Evolutionary conservation across 2,329 filamentous ascomycete species (phyloP).

Genomic region (Monilinia fructicola): DNA sequence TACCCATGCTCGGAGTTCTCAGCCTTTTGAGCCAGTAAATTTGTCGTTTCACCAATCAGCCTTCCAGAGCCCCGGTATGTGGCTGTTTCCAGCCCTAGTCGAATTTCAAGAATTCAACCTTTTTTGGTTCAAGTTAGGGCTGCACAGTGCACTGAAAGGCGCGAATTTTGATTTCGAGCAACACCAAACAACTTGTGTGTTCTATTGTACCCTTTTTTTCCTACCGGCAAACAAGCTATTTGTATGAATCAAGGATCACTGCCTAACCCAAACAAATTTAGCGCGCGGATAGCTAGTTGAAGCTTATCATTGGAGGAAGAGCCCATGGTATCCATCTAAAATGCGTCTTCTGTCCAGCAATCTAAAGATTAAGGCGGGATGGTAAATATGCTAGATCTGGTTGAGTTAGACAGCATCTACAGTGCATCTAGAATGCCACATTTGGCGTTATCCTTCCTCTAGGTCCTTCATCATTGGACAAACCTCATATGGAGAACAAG

Average conservation of each 20-base stretch:
- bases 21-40: slow-evolving; percentile 5
- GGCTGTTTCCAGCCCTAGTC: background rate
- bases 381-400: background rate
- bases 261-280: background rate
- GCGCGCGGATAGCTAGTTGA: background rate
- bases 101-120: background rate
- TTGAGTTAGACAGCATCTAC: background rate
- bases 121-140: background rate
- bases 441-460: background rate
- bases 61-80: slow-evolving; percentile 16
- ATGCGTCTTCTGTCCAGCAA: background rate
- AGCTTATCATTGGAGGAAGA: background rate
- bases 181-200: background rate
- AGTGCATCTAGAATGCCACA: slow-evolving; percentile 16
- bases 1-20: slow-evolving; percentile 10
- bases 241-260: background rate
- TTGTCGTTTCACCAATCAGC: slow-evolving; percentile 8
- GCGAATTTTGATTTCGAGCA: background rate
- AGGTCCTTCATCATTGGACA: background rate
- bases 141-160: background rate
- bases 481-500: background rate
- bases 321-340: background rate
- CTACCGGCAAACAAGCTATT: slow-evolving; percentile 7
- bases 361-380: background rate
- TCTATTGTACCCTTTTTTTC: background rate